Base-by-base conservation (phyloP, 2,329 filamentous ascomycete genomes). In the Phyllachora maydis region DNA sequence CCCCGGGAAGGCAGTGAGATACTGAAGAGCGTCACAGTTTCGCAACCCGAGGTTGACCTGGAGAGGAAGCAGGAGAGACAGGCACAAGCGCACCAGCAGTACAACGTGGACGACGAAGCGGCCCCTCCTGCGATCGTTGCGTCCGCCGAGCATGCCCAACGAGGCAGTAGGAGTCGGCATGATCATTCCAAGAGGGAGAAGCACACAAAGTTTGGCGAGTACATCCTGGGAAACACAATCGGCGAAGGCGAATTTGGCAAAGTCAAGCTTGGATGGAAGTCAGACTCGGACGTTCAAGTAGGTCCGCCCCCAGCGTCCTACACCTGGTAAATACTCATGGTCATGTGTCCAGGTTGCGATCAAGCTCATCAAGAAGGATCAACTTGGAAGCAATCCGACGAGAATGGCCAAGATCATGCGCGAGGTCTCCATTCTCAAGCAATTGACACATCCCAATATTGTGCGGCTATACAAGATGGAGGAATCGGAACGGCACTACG, bases 241-340 rank as follows among this genome's bases (percentile, higher is more conserved):
- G 88, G 88, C 23, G 88, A 98, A 54, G 88, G 88, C 31, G 88
- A 98, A 49, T 98, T 98, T 45, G 88, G 88, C 34, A 98, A 98
- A 46, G 88, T 98, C 38, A 95, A 93, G 49, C 69, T 95, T 41
- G 88, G 88, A 14, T 98, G 88, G 88, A 95, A 93, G 49, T 77
- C 81, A 44, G 83, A 91, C 47, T 83, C 82, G 29, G 83, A 73
- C 33, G 76, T 91, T 23, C 74, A 85, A 55, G 69, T 73, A 52
- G 3, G 35, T 22, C 11, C 11, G 19, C 6, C 8, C 14, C 16
- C 5, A 9, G 8, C 9, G n/a, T n/a, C n/a, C n/a, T n/a, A n/a
- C n/a, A 11, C 8, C 6, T 7, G 14, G 8, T 6, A 9, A 14
- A 14, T 15, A 10, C 15, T 18, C 16, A 8, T 14, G 11, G 11